Base-by-base conservation (phyloP, 2,329 filamentous ascomycete species). In the Xylariaceae sp. region DNA sequence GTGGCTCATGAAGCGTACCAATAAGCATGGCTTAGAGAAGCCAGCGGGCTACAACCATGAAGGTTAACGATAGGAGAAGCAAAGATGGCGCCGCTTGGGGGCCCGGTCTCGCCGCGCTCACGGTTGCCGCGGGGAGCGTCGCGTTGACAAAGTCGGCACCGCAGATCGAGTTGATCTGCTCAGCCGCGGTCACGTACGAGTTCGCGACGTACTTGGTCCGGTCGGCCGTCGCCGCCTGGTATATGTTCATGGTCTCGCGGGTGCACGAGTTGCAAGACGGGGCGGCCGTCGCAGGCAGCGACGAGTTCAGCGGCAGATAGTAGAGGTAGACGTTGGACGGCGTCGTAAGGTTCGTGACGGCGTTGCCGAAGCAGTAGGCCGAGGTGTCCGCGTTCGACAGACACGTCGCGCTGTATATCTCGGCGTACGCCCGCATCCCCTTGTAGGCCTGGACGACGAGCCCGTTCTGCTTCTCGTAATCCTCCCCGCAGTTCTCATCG, bases 321-420 rank as follows among this genome's bases (percentile, higher is more conserved):
- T 97, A 99, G 37, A 95, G 81, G 68, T 93, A 93, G 32, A 85
- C 82, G 70, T 95, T 89, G 29, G 86, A 84, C 0, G 89, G 79
- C 7, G 84, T 88, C 20, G 84, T 83, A 5, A 77, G 71, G 74
- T 96, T 96, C 46, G 89, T 91, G 57, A 93, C 86, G 48, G 93
- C 91, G 65, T 90, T 88, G 63, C 90, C 90, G 72, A 91, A 97
- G 77, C 85, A 89, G 78, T 93, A 97, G 63, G 86, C 82, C 48
- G 80, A 80, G 1, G 86, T 86, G 0, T 78, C 74, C 0, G 84
- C 79, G 69, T 90, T 84, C 57, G 85, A 86, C 19, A 96, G 81
- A 70, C 95, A 99, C 6, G 89, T 89, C 2, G 91, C 91, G 47
- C 85, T 81, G 75, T 93, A 96, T 26, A 96, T 76, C 23, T 88